Evolutionary conservation across 2,329 filamentous ascomycete species (phyloP), one percentile per base, ranked within the genome.

Genomic region (Chrysoporthe austroafricana): DNA sequence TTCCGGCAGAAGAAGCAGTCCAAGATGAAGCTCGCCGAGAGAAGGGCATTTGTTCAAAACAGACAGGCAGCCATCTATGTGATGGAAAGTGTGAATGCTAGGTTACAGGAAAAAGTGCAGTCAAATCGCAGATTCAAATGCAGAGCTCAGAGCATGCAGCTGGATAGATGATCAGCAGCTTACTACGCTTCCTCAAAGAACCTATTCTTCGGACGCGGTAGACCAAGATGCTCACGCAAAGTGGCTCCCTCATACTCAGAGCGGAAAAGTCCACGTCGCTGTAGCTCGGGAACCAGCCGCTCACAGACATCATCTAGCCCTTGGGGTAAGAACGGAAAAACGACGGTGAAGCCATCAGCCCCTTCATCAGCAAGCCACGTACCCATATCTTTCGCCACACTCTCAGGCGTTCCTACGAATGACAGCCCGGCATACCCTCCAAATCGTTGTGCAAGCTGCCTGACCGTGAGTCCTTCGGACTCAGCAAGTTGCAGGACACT

Each of bases 151-250:
- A 39, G 9, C 36, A 39, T 6, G 36, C 36, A 2, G 36, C 36
- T 39, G 5, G 36, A 6, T 39, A 39, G 36, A 7, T 39, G n/a
- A 62, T 8, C 46, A 52, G 2, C n/a, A 52, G 16, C 14, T 16
- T 13, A 70, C 36, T 50, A 62, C 32, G 14, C 39, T n/a, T 61
- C 34, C 18, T 69, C 67, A 32, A 80, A 80, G 67, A 80, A 81
- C 18, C 68, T 71, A 36, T 81, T 81, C 59, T 72, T 74, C 0
- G 84, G 85, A 32, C 84, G 75, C 11, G 81, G 80, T 43, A 87
- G 78, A 4, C 84, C 85, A 52, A 87, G 76, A 74, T 88, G 84
- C 50, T 87, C 85, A 52, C 85, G 76, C 71, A 87, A 73, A 1
- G 84, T 87, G 0, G 78, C 79, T 1, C 84, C 85, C 60, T 82